Base-by-base conservation (phyloP, 2,329 filamentous ascomycete species). In the Cercospora janseana region DNA sequence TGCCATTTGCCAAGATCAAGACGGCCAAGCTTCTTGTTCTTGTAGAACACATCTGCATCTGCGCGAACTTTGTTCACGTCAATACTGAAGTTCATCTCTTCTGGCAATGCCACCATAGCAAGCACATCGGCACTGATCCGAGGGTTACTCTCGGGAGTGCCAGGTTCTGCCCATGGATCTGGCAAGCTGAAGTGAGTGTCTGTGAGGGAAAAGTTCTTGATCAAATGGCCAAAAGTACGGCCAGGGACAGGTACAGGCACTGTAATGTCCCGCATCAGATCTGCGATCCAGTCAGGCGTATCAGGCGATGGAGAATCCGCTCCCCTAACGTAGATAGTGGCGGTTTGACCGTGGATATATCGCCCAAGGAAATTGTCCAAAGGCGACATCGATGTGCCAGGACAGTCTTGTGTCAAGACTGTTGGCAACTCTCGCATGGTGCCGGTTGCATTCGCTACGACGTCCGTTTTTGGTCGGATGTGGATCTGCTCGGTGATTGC, bases 101-200 rank as follows among this genome's bases (percentile, higher is more conserved):
- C 79, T 0, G 93, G 93, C 26, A 97, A 69, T 8, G 76, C 82
- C 20, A 94, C 85, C 13, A 91, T 75, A 8, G 91, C 91, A 53
- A 87, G 76, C 37, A 96, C 86, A 15, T 85, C 84, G 3, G 91
- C 91, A 23, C 89, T 95, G 12, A 98, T 83, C 47, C 80, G 83
- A 7, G 91, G 90, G 47, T 86, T 81, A 3, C 86, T 77, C 43
- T 85, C 81, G 0, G 88, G 87, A 8, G 84, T 81, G 50, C 79
- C 81, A 0, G 88, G 87, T 13, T 90, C 83, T 2, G 89, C 88
- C 61, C 85, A 80, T 0, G 88, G 86, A 61, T 90, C 82, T 0
- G 93, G 93, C 37, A 98, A 73, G 41, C 81, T 82, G 68, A 98
- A 95, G 62, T 94, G 83, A 31, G 94, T 88, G 64, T 96, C 81